phyloP scores from a whole-genome alignment of 768 basidiomycete genomes.

The Rhizopogon rudus region DNA sequence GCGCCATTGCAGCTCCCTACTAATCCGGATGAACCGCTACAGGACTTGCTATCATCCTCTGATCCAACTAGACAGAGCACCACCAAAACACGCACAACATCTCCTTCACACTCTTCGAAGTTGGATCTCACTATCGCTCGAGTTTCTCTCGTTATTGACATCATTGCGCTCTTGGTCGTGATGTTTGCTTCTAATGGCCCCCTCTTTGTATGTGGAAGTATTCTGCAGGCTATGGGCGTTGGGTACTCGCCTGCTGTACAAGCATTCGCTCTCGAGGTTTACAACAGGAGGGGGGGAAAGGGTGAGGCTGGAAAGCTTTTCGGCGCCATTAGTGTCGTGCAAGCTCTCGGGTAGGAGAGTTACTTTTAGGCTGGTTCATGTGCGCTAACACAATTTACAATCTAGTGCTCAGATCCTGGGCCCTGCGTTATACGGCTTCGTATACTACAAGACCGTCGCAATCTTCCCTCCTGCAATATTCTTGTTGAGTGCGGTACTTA shows the following conservation, averaged over 20 bases:
- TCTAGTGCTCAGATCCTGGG: slow-evolving; percentile 62
- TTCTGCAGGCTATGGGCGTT: slow-evolving; percentile 51
- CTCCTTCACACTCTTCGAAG: slow-evolving; percentile 31
- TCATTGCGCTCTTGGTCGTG: slow-evolving; percentile 46
- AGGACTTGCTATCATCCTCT: background rate
- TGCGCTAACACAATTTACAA: background rate
- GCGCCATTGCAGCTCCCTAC: slow-evolving; percentile 19
- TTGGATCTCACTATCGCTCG: slow-evolving; percentile 74
- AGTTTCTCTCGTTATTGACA: slow-evolving; percentile 53
- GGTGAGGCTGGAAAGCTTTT: slow-evolving; percentile 72
- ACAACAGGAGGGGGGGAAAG: slow-evolving; percentile 42
- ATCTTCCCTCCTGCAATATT: slow-evolving; percentile 68
- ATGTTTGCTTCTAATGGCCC: slow-evolving; percentile 39
- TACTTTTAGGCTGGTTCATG: background rate
- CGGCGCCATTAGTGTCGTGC: slow-evolving; percentile 73
- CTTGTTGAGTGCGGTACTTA: slow-evolving; percentile 41
- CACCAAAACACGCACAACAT: background rate
- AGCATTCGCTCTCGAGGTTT: slow-evolving; percentile 68
- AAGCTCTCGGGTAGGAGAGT: slow-evolving; percentile 52
- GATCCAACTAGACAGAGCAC: slow-evolving; percentile 2
- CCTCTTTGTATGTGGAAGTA: slow-evolving; percentile 46
- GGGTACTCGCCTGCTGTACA: slow-evolving; percentile 67
- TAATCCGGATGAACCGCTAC: slow-evolving; percentile 14
- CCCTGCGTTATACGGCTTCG: slow-evolving; percentile 68
- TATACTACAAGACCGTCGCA: slow-evolving; percentile 69